Conservation (phyloP, 768 basidiomycete species). For the Rhodotorula paludigena region DNA sequence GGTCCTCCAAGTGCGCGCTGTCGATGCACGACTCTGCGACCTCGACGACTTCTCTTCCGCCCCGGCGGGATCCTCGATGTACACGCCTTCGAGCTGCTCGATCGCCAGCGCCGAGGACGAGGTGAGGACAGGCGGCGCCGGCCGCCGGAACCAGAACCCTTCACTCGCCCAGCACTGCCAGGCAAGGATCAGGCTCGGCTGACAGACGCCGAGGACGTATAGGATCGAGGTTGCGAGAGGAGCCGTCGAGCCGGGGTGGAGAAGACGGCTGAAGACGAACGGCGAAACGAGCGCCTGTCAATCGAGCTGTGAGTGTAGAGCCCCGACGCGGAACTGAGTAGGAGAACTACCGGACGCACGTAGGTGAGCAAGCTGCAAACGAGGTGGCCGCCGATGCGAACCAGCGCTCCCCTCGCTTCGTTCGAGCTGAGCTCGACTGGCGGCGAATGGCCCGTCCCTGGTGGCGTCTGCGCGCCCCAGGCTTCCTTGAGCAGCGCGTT, state of each 20-base stretch:
- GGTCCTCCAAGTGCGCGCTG: not conserved
- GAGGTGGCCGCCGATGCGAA: constrained; percentile 33
- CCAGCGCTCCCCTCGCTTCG: constrained; percentile 23
- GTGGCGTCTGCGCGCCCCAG: constrained; percentile 7
- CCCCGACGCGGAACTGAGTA: too few species aligned
- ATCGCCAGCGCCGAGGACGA: constrained; percentile 10
- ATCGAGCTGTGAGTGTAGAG: not conserved
- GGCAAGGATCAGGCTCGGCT: constrained; percentile 22
- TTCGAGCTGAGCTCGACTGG: constrained; percentile 20
- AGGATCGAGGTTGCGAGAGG: constrained; percentile 14
- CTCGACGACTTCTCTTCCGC: not conserved
- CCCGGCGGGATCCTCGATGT: not conserved
- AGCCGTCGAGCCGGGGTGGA: not conserved
- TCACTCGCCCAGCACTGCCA: constrained; percentile 20
- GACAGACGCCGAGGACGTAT: constrained; percentile 24
- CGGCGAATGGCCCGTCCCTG: constrained; percentile 15
- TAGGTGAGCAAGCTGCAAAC: constrained; percentile 6
- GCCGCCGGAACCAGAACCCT: constrained; percentile 26
- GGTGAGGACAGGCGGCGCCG: constrained; percentile 8
- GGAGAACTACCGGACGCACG: constrained; percentile 7
- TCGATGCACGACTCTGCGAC: constrained; percentile 9
- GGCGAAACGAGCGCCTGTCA: constrained; percentile 27
- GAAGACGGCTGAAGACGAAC: constrained; percentile 17
- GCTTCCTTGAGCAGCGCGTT: constrained; percentile 16
- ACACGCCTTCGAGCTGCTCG: constrained; percentile 1